Base-by-base conservation (phyloP, 495 filamentous ascomycete species). In the Penicillium ucsense region DNA sequence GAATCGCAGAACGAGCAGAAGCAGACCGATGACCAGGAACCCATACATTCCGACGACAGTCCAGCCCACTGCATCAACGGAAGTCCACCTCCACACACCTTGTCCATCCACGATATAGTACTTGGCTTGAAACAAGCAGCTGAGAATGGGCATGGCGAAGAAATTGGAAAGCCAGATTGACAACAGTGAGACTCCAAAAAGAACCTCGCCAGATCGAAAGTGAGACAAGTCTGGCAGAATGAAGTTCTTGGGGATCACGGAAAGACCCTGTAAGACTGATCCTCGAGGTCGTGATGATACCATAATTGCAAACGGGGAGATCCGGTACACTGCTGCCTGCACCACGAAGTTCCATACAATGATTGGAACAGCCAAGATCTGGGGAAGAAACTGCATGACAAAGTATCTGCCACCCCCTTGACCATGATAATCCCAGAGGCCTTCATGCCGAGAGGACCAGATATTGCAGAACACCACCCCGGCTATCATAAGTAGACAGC, bases 371-470 rank as follows among this genome's bases (percentile, higher is more conserved):
- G 81, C 87, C n/a, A 92, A 50, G 1, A 94, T 68, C 47, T 86
- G 87, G 4, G 89, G 89, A 5, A 95, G 61, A 57, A 89, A 88
- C 48, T 87, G 76, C 60, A 94, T 86, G 45, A 94, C 66, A 62
- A 95, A 95, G 59, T 94, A 95, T n/a, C 80, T 76, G 6, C 70
- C 67, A 28, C 80, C 83, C 42, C 82, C 81, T 40, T 83, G 81
- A 29, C 73, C 72, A 20, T 62, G 63, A 62, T 88, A 95, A 7
- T 68, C 55, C 63, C 77, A 79, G 5, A 95, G 59, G 0, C 89
- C 87, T 6, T 72, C 53, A 45, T 84, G 75, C 4, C 66, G 56
- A 27, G 72, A 66, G 4, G 88, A 89, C 65, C 76, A 91, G 27
- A 87, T 69, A 45, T 85, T 89, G 60, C 76, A 83, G 58, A 89